Evolutionary conservation across 2,329 filamentous ascomycete species (phyloP).

Genomic region (Epichloe festucae): DNA sequence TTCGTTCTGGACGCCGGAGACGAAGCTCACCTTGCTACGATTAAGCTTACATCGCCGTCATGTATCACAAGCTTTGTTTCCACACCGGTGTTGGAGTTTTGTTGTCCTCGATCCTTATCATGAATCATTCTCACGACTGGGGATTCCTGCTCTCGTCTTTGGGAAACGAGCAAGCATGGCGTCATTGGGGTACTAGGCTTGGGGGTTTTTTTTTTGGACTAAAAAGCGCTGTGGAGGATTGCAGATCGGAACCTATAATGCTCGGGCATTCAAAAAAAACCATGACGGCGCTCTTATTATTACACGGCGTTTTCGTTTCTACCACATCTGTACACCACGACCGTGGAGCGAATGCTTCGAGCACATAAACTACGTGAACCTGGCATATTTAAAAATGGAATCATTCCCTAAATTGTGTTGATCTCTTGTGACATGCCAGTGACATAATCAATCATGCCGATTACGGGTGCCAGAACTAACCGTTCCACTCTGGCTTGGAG

Average conservation of each 20-base stretch:
- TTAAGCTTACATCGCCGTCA: conserved; percentile 1
- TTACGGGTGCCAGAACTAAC: not conserved
- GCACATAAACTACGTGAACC: not conserved
- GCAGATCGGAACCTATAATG: not conserved
- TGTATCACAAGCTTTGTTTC: not conserved
- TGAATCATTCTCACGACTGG: not conserved
- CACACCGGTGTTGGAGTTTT: not conserved
- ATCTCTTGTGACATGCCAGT: not conserved
- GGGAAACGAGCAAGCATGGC: not conserved
- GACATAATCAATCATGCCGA: not conserved
- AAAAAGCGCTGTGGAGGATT: not conserved
- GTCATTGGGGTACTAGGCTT: not conserved
- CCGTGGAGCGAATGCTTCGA: not conserved
- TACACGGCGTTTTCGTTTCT: not conserved
- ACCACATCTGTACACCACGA: not conserved
- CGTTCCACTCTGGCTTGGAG: too few relatives aligned
- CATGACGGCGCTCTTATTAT: not conserved
- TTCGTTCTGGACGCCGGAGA: conserved; percentile 38
- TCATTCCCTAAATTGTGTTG: not conserved
- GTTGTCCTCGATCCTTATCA: not conserved
- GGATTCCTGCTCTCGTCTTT: not conserved
- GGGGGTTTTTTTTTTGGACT: not conserved
- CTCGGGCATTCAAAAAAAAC: not conserved
- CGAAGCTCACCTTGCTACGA: conserved; percentile 26
- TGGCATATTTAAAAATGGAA: not conserved